Percentiles rank a stretch among this genome's conserved stretches.
phyloP scores from a whole-genome alignment of 192 early-diverging fungal species.

The Podila epigama region DNA sequence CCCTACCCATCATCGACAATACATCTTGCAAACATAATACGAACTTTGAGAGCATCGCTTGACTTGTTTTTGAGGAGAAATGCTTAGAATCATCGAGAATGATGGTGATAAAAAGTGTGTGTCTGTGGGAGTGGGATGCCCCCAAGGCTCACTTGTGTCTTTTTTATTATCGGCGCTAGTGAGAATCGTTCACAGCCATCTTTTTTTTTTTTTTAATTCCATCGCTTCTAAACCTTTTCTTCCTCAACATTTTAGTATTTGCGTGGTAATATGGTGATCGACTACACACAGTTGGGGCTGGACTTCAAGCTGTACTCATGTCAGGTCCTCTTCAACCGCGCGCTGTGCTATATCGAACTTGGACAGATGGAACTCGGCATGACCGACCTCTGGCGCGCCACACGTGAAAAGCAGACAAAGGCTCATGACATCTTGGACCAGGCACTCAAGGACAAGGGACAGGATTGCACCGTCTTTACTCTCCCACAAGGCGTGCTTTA shows the following conservation, averaged over 20 bases:
- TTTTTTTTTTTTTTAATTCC: slow-evolving; percentile 3
- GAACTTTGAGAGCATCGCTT: too few species aligned
- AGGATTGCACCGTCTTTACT: slow-evolving; percentile 77
- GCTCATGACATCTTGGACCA: slow-evolving; percentile 77
- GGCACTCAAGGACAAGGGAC: slow-evolving; percentile 64
- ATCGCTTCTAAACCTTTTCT: slow-evolving; percentile 74
- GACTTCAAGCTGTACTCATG: slow-evolving; percentile 89
- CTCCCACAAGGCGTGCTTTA: slow-evolving; percentile 83
- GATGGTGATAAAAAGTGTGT: too few species aligned
- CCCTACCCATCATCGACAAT: too few species aligned
- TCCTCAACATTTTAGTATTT: slow-evolving; percentile 74
- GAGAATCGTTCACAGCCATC: slow-evolving; percentile 4
- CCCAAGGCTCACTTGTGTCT: background rate
- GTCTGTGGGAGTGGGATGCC: too few species aligned
- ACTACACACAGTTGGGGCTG: slow-evolving; percentile 95
- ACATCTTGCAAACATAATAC: too few species aligned
- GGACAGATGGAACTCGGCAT: slow-evolving; percentile 75
- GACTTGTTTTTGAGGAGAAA: too few species aligned
- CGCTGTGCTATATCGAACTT: slow-evolving; percentile 82
- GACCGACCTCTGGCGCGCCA: slow-evolving; percentile 74
- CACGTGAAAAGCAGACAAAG: slow-evolving; percentile 65
- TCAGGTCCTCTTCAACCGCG: slow-evolving; percentile 94
- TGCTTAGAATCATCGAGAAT: too few species aligned
- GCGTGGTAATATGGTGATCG: slow-evolving; percentile 87
- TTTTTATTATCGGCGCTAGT: background rate